Evolutionary conservation across 148 eudicot genomes (phyloP), one percentile per base, ranked within the genome.

Genomic region (Chenopodium album): DNA sequence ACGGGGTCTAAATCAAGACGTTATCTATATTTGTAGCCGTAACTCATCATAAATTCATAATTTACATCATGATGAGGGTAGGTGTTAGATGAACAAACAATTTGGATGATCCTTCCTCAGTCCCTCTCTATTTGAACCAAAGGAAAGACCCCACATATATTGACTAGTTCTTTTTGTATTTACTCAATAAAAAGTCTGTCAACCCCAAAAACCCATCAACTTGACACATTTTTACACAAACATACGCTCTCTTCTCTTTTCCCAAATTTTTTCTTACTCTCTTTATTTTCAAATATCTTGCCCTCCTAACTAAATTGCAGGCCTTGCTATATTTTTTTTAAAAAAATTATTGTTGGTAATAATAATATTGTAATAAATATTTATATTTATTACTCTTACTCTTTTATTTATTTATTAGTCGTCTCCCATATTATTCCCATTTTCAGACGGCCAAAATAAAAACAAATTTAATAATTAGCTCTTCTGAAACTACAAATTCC

Each of bases 81-180:
- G 44, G 44, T 50, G 54, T 50, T 50, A 50, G 54, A 50, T 50
- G 54, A 50, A 13, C 54, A 50, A 50, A 11, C 54, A 50, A 50
- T 50, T 50, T 2, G 54, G 54, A 50, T 50, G 54, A 50, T 11
- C 14, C 12, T 10, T 50, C 12, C 54, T 10, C 14, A 10, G 16
- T 50, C 13, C 14, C 54, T 10, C 14, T 3, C 44, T 5, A 37
- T 9, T 48, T 50, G 3, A 50, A 50, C 14, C 12, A 11, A 50
- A 50, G 54, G 60, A 54, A 16, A 2, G 41, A 9, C 78, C 78
- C 78, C 78, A 76, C 67, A 56, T 17, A 7, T 19, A 32, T 10
- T 22, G 67, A 76, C 66, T 29, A 20, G 20, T 79, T 56, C 67
- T 69, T 54, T 70, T 70, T 79, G 82, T 79, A 56, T 54, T n/a